Conservation (phyloP, 2,329 filamentous ascomycete genomes). For the Aspergillus tubingensis region DNA sequence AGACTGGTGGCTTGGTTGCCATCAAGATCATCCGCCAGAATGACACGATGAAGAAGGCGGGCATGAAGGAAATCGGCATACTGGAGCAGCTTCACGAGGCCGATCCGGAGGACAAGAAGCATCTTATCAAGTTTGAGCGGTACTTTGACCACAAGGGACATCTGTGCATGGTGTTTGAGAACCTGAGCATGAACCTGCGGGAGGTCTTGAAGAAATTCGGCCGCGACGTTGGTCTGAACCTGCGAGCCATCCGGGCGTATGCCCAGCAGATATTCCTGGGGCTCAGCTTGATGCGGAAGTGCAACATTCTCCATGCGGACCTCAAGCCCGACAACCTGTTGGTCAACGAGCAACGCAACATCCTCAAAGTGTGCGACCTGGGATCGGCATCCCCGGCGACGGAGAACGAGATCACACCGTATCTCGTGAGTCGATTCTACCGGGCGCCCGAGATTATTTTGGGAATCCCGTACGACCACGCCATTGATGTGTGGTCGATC, state of each 20-base stretch:
- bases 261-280: conserved; percentile 93
- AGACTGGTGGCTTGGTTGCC: conserved; percentile 75
- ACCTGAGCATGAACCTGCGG: conserved; percentile 85
- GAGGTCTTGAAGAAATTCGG: conserved; percentile 96
- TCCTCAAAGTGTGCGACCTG: conserved; percentile 93
- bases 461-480: conserved; percentile 92
- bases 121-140: conserved; percentile 83
- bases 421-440: conserved; percentile 96
- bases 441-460: conserved; percentile 95
- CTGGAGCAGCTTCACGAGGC: conserved; percentile 81
- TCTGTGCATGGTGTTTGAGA: conserved; percentile 95
- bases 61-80: conserved; percentile 91
- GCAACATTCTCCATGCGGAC: conserved; percentile 92
- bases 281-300: conserved; percentile 82
- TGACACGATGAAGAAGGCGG: conserved; percentile 85
- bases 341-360: conserved; percentile 78
- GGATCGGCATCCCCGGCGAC: conserved; percentile 92
- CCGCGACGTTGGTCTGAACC: conserved; percentile 87
- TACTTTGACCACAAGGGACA: conserved; percentile 94
- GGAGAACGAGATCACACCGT: conserved; percentile 90
- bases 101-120: conserved; percentile 86
- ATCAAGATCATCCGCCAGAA: conserved; percentile 99
- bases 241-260: conserved; percentile 83
- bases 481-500: conserved; percentile 96
- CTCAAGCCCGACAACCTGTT: conserved; percentile 97